Percentiles rank a stretch among this genome's conserved stretches.
These are phyloP conservation scores for Colletotrichum magnum DNA, from an alignment of 2,329 filamentous ascomycete species.

Conservation along the genomic window DNA sequence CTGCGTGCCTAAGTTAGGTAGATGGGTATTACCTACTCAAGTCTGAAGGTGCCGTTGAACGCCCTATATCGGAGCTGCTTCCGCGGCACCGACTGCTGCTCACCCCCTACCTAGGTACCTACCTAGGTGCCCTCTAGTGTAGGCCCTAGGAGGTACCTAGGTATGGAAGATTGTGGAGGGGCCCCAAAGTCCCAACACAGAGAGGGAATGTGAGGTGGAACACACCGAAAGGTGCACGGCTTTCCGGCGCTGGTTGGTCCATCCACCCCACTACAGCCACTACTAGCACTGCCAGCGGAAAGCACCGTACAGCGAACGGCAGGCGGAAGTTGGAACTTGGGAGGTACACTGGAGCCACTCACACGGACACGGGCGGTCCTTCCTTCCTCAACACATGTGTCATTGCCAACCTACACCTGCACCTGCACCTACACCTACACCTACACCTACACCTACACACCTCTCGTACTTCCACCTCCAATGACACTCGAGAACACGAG, in stretches of 20 bases:
- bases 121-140: not conserved
- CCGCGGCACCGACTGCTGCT: slow-evolving; percentile 6
- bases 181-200: not conserved
- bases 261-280: not conserved
- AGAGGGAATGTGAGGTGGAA: not conserved
- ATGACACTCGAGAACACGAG: not conserved
- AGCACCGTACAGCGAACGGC: slow-evolving; percentile 25
- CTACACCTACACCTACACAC: too few species aligned
- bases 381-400: slow-evolving; percentile 25
- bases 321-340: not conserved
- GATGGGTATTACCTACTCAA: too few species aligned
- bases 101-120: not conserved
- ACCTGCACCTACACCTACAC: too few species aligned
- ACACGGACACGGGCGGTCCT: not conserved
- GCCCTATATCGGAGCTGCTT: slow-evolving; percentile 22
- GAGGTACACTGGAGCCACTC: not conserved
- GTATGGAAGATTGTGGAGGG: not conserved
- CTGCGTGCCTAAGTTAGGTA: not conserved
- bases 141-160: too few species aligned
- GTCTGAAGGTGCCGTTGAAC: too few species aligned
- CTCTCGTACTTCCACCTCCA: not conserved
- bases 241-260: slow-evolving; percentile 5
- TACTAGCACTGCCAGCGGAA: slow-evolving; percentile 15
- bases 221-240: slow-evolving; percentile 28
- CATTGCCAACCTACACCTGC: not conserved